Percentiles rank a stretch among this genome's conserved stretches.
Evolutionary conservation across 2,329 filamentous ascomycete genomes (phyloP).

Genomic region (Penicillium paneum): DNA sequence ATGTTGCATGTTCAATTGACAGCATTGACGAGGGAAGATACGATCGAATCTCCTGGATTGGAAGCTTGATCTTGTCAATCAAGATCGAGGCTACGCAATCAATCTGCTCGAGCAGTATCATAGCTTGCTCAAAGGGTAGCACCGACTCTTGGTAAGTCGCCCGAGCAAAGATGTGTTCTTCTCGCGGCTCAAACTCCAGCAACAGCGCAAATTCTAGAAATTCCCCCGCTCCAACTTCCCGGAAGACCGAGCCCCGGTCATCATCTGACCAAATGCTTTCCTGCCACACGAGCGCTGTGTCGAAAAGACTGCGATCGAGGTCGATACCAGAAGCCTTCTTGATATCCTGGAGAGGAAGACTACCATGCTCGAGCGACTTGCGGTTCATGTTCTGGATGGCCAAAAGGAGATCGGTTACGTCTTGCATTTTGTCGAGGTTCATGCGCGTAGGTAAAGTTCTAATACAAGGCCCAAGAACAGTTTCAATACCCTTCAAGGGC

Average conservation of each 20-base stretch:
- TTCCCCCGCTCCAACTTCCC: constrained; percentile 62
- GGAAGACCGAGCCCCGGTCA: constrained; percentile 43
- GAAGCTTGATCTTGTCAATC: constrained; percentile 34
- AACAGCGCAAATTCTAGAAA: constrained; percentile 72
- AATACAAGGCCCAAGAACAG: constrained; percentile 76
- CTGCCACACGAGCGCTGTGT: constrained; percentile 80
- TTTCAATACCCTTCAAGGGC: constrained; percentile 67
- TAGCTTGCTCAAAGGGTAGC: constrained; percentile 56
- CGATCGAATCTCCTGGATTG: constrained; percentile 31
- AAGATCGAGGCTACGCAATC: constrained; percentile 51
- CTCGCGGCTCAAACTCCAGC: constrained; percentile 68
- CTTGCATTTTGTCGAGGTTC: constrained; percentile 52
- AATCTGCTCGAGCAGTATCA: constrained; percentile 60
- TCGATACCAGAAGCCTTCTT: constrained; percentile 57
- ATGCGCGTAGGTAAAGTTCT: constrained; percentile 70
- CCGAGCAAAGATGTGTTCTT: constrained; percentile 48
- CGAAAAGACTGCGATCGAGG: constrained; percentile 60
- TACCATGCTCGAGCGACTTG: constrained; percentile 61
- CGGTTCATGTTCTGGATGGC: constrained; percentile 65
- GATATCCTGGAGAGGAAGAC: constrained; percentile 66
- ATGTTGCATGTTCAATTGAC: constrained; percentile 50
- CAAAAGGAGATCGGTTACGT: constrained; percentile 59
- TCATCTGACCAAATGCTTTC: constrained; percentile 57
- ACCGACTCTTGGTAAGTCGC: constrained; percentile 54
- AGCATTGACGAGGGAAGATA: constrained; percentile 34